Evolutionary conservation across 352 stramenopile genomes (phyloP).

Genomic region (Phytopythium helicoides): DNA sequence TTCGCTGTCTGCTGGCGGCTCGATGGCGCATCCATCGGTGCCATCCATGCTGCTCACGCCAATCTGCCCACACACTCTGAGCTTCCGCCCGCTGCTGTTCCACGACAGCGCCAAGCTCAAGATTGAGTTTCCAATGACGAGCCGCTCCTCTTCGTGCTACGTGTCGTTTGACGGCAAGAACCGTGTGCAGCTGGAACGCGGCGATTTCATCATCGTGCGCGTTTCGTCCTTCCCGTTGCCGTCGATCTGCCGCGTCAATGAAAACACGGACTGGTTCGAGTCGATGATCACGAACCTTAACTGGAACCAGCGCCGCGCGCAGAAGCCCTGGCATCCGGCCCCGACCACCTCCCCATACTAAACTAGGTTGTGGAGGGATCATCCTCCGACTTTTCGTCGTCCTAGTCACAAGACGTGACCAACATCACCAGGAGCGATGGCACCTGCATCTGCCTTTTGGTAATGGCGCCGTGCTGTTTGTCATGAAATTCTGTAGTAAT

Average conservation of each 20-base stretch:
- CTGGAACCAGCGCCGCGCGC: conserved; percentile 87
- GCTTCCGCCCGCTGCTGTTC: conserved; percentile 90
- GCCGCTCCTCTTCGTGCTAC: conserved; percentile 67
- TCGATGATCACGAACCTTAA: conserved; percentile 92
- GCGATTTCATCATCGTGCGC: conserved; percentile 83
- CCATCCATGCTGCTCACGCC: conserved; percentile 98
- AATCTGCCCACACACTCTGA: conserved; percentile 98
- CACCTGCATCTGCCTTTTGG: neutral
- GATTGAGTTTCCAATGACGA: conserved; percentile 86
- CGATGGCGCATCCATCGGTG: conserved; percentile 97
- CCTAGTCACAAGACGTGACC: neutral
- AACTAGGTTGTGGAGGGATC: neutral
- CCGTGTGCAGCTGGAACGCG: conserved; percentile 81
- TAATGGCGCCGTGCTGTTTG: neutral
- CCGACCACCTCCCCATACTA: conserved; percentile 1
- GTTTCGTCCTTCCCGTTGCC: conserved; percentile 88
- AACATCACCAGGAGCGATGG: neutral
- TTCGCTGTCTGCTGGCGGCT: conserved; percentile 96
- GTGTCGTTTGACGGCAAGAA: conserved; percentile 93
- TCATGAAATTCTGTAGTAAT: conserved; percentile 5
- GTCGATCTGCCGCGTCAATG: conserved; percentile 83
- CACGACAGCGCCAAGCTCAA: conserved; percentile 90
- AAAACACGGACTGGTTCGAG: conserved; percentile 92
- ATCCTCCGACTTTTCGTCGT: neutral
- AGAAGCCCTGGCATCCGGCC: conserved; percentile 69